Evolutionary conservation across 2,329 filamentous ascomycete genomes (phyloP), one percentile per base, ranked within the genome.

Genomic region (Ascochyta rabiei): DNA sequence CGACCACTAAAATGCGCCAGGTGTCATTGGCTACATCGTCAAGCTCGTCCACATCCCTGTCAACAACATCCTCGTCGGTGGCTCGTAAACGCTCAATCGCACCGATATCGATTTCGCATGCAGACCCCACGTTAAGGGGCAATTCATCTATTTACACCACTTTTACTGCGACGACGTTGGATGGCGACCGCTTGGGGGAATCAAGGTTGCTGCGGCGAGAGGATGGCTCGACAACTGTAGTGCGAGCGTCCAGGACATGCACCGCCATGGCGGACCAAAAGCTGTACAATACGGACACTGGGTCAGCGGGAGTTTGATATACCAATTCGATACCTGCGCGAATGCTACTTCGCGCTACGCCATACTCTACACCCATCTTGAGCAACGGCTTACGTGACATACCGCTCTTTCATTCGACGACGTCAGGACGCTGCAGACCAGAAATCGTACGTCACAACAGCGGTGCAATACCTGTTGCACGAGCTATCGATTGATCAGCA

Each of bases 1-100:
- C 28, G 15, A 35, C 4, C 21, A 31, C 45, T 59, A 31, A 61
- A 44, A 12, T 6, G 1, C 2, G 23, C 2, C 53, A 66, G 63
- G 80, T 41, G 78, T 79, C 50, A 80, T 82, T 55, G 80, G 80
- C 61, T 82, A 81, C 68, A 66, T 81, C 40, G 79, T 82, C 65
- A 82, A 82, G 72, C 77, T 82, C 49, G 74, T 82, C 48, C 80
- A 82, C 67, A 82, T 82, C 55, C 80, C 80, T 40, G 77, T 82
- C 59, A 82, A 82, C 73, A 82, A 82, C 70, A 82, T 82, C 60
- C 75, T 82, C 55, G 80, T 82, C 58, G 74, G 74, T 52, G 74
- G 73, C 43, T 74, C 74, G 64, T 76, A 74, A 59, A 56, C 41
- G 37, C 38, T 33, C 34, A 8, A 18, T 38, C n/a, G 49, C 48